phyloP scores from a whole-genome alignment of 2,329 filamentous ascomycete species.

The Clonostachys byssicola region DNA sequence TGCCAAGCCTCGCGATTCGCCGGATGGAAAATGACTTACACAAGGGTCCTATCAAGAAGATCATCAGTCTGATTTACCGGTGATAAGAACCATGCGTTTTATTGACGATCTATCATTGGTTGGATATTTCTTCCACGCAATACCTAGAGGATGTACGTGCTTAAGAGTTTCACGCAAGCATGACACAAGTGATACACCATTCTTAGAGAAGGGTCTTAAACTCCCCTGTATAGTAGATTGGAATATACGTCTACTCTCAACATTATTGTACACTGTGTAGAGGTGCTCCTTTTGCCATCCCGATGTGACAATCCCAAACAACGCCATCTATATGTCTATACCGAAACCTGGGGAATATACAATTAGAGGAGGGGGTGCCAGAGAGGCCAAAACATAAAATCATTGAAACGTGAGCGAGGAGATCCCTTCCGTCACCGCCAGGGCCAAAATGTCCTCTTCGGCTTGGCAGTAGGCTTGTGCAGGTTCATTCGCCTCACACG shows the following conservation, averaged over 20 bases:
- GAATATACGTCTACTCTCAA: background rate
- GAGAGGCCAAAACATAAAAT: background rate
- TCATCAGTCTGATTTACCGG: no score
- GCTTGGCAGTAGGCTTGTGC: constrained; percentile 34
- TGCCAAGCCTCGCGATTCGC: no score
- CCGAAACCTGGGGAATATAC: background rate
- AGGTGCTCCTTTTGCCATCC: background rate
- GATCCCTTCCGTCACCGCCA: background rate
- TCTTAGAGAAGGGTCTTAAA: no score
- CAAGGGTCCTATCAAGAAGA: no score
- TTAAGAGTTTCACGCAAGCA: no score
- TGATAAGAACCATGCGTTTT: no score
- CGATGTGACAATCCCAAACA: background rate
- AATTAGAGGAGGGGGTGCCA: background rate
- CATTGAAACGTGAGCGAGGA: background rate
- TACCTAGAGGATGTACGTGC: no score
- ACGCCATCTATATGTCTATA: constrained; percentile 5
- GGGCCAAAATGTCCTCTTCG: constrained; percentile 19
- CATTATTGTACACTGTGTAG: background rate
- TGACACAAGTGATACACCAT: no score
- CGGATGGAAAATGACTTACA: no score
- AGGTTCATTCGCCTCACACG: constrained; percentile 46
- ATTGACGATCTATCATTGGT: no score
- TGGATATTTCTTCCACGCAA: no score
- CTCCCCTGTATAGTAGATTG: no score